Evolutionary conservation across 202 grass and related monocot species (phyloP), one percentile per base, ranked within the genome.

Genomic region (Dendrocalamus latiflorus): DNA sequence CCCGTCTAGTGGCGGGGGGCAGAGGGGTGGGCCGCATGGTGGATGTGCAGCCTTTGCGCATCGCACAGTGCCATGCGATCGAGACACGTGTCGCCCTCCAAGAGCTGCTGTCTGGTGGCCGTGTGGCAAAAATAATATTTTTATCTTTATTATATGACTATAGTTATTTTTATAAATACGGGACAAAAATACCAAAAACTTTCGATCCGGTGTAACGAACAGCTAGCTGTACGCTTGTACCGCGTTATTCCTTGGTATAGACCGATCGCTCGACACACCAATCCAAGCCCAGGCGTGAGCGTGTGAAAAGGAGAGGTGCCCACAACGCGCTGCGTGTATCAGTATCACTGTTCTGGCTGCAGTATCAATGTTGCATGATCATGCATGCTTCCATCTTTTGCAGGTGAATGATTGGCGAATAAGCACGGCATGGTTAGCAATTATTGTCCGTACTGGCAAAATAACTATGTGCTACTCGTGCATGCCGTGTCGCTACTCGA

Each of bases 401-500:
- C 50, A 59, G 68, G 75, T 76, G 81, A 48, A 63, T 79, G 82
- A 85, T 81, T 30, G 51, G 56, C 26, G 65, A 81, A 77, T 81
- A 85, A 81, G 77, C 62, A 89, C 73, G 83, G 47, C 78, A 20
- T 9, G 59, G 59, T 42, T 41, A 42, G 67, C 83, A 37, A 77
- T 72, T 58, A 72, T 81, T 48, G 72, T 67, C 83, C 88, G 66
- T 86, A 60, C 72, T 24, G 65, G 38, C 72, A 63, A 44, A 49
- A 36, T 54, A 48, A 58, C 59, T 49, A 54, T 61, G 45, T 33
- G 1, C 21, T 15, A 37, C 45, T 50, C 57, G 86, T 55, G 71
- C 64, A 61, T 57, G 70, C 37, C 42, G 67, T 65, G 63, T 28
- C 34, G 16, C 68, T 33, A 51, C 45, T 25, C 1, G 6, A 68